Conservation (phyloP, 2,329 filamentous ascomycete genomes). For the Colletotrichum sp. region DNA sequence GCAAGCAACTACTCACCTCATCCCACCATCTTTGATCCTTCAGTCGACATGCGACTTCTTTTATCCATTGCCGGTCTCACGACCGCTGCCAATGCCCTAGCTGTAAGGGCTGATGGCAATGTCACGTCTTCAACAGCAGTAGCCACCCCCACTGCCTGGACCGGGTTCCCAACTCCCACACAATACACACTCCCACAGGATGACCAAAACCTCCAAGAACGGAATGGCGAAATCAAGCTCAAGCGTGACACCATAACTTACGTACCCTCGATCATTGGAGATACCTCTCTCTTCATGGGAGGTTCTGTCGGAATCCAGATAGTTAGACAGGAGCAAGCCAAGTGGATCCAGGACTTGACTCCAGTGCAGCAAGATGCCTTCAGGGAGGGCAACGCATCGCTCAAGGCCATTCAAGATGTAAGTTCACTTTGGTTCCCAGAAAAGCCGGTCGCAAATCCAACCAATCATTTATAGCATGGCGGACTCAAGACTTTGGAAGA, state of each 20-base stretch:
- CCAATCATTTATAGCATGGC: conserved; percentile 24
- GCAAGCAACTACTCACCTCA: background rate
- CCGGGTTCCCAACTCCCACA: background rate
- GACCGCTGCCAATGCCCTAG: background rate
- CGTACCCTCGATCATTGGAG: background rate
- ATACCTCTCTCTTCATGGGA: background rate
- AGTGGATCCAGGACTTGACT: background rate
- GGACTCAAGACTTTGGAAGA: conserved; percentile 37
- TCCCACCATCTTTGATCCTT: background rate
- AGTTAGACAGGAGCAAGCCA: background rate
- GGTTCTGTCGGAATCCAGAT: background rate
- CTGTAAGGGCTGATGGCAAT: background rate
- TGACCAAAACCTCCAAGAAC: background rate
- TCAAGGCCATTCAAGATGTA: background rate
- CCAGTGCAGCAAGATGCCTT: background rate
- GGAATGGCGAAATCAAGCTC: background rate
- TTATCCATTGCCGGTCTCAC: background rate
- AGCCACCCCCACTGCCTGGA: background rate
- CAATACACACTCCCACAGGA: background rate
- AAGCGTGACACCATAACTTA: background rate
- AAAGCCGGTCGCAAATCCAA: background rate
- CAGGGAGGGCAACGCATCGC: background rate
- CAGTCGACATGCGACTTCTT: background rate
- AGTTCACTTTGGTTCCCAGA: background rate
- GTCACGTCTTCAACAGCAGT: background rate